phyloP scores from a whole-genome alignment of 352 stramenopile genomes.

The Phytophthora pistaciae region DNA sequence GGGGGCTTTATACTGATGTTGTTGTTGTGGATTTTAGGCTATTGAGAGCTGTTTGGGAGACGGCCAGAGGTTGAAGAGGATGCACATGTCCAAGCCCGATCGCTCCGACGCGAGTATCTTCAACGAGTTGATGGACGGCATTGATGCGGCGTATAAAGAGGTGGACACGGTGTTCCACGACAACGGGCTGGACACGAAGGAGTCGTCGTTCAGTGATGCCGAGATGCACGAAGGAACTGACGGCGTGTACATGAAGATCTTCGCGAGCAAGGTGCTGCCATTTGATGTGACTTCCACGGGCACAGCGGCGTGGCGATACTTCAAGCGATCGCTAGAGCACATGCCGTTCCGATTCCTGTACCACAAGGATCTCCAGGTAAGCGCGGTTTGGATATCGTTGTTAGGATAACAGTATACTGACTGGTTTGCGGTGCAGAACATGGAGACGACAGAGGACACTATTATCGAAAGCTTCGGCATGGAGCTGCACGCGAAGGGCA shows the following conservation, averaged over 20 bases:
- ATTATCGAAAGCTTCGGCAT: constrained; percentile 69
- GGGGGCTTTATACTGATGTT: not conserved
- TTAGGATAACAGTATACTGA: too few relatives aligned
- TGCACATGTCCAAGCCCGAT: constrained; percentile 35
- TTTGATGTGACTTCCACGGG: constrained; percentile 50
- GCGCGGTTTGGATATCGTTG: too few relatives aligned
- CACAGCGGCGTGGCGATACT: constrained; percentile 58
- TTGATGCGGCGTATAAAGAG: constrained; percentile 50
- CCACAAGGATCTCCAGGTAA: constrained; percentile 52
- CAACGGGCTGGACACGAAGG: constrained; percentile 41
- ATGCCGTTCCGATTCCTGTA: constrained; percentile 55
- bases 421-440: too few relatives aligned
- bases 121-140: constrained; percentile 43
- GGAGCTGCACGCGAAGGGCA: constrained; percentile 62
- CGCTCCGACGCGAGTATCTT: constrained; percentile 46
- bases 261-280: constrained; percentile 58
- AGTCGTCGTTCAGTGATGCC: constrained; percentile 47
- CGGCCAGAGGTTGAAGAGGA: constrained; percentile 28
- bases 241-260: constrained; percentile 59
- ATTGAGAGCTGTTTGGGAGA: constrained; percentile 39
- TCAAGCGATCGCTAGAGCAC: constrained; percentile 50
- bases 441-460: constrained; percentile 54
- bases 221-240: constrained; percentile 47
- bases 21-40: constrained; percentile 23
- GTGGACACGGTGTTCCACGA: constrained; percentile 50